Evolutionary conservation across 2,329 filamentous ascomycete species (phyloP), one percentile per base, ranked within the genome.

Genomic region (Venturia aucupariae): DNA sequence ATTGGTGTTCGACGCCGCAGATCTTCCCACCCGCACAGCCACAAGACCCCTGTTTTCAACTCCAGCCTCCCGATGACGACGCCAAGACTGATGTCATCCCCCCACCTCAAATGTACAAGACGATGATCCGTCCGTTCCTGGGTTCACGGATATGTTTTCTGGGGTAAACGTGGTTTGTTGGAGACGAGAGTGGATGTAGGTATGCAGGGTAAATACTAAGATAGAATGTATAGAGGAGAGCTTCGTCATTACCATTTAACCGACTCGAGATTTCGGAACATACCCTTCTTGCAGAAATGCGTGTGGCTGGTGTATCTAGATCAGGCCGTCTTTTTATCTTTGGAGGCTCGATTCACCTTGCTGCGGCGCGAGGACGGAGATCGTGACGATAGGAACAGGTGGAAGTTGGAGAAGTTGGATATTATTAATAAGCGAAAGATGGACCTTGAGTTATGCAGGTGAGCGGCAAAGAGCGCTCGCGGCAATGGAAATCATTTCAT

Each of bases 41-140:
- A 51, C 46, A 51, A 27, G 30, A 57, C 51, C 51, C 51, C 51
- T 57, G 51, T 22, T 57, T 54, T 17, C 35, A 13, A 1, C 1
- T n/a, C 19, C 17, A 35, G 51, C 51, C 51, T 57, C 10, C 15
- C 11, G 19, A 57, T 57, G 51, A 57, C 51, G 51, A 57, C 51
- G 51, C 51, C 51, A 57, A 57, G 51, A 8, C 51, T 57, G 51
- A 57, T 57, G 30, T 57, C 51, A 57, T 35, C 4, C 30, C n/a
- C n/a, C n/a, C n/a, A n/a, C n/a, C n/a, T n/a, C n/a, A n/a, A n/a
- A n/a, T n/a, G n/a, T n/a, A n/a, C n/a, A n/a, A n/a, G 10, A 55
- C 15, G 27, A 2, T 55, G 30, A 55, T 57, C 35, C 27, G 51
- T 35, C 51, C 24, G 27, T 32, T 22, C 51, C 30, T n/a, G 51